Base-by-base conservation (phyloP, 2,329 filamentous ascomycete genomes). In the Lasiodiplodia sp. region DNA sequence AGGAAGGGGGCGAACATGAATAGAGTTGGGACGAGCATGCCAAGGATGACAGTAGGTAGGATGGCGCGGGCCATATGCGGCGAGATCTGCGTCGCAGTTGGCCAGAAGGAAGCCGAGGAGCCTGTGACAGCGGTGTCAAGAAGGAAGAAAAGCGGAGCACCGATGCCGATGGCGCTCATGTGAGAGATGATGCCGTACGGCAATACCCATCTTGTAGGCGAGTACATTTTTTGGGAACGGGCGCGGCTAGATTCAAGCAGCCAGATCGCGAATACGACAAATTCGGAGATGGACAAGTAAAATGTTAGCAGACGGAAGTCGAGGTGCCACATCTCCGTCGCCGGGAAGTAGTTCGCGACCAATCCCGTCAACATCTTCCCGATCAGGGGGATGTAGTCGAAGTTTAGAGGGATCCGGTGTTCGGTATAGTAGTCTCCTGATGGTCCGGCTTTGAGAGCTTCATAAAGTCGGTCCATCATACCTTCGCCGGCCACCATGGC, bases 181-280 rank as follows among this genome's bases (percentile, higher is more conserved):
- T 55, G 52, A 10, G 52, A 31, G 25, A 31, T 18, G 28, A 31
- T 55, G 11, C 52, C 52, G 16, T 31, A 55, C 25, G 28, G 25
- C 10, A 55, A 18, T 16, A 23, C 52, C 52, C 28, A 34, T 14
- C 25, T 31, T 4, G 14, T 34, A 8, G 52, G 52, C 12, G 52
- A 55, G 25, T 6, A 14, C 52, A 16, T 2, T 25, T 49, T 49
- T 1, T 52, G 7, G 7, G 49, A 52, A 18, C 53, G 53, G 14
- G 31, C 16, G 4, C 53, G 53, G 28, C 53, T 5, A 4, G 53
- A 18, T 28, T 57, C 53, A 28, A 37, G 53, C 53, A 37, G 18
- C 53, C 53, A 57, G 53, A 57, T 21, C 14, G 53, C 53, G 31
- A 57, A 57, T 14, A 57, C 7, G 53, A 38, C 53, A 12, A 57